These are phyloP conservation scores for Fusarium albosuccineum DNA, from an alignment of 2,329 filamentous ascomycete species.

Conservation along the genomic window DNA sequence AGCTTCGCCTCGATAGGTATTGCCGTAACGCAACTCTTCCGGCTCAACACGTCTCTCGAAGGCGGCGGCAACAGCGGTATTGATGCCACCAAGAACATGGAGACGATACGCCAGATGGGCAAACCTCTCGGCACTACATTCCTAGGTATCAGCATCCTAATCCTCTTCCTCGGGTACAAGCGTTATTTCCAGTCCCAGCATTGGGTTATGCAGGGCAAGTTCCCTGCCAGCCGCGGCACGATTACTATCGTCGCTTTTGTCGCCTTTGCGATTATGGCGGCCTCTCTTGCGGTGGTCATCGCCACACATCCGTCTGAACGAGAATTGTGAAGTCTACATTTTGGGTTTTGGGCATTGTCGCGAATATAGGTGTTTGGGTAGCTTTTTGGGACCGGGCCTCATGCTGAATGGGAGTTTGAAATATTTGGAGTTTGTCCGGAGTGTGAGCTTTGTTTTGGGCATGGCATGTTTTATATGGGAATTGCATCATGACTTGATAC, in stretches of 20 bases:
- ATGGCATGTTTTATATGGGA: constrained; percentile 17
- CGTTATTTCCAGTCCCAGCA: constrained; percentile 83
- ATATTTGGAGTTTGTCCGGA: constrained; percentile 4
- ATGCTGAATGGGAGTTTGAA: neutral
- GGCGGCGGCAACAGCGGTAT: constrained; percentile 45
- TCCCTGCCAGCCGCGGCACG: constrained; percentile 81
- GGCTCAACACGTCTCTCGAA: constrained; percentile 77
- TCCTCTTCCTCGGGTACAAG: constrained; percentile 81
- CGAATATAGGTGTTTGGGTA: neutral
- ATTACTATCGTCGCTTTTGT: constrained; percentile 77
- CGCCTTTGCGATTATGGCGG: constrained; percentile 72
- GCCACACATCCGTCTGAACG: constrained; percentile 61
- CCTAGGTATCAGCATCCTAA: constrained; percentile 79
- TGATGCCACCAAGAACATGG: constrained; percentile 51
- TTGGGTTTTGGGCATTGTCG: neutral
- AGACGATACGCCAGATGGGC: constrained; percentile 72
- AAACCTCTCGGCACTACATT: constrained; percentile 84
- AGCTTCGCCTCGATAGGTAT: constrained; percentile 87
- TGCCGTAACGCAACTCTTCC: constrained; percentile 86
- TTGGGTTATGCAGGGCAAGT: constrained; percentile 84
- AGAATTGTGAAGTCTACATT: constrained; percentile 27
- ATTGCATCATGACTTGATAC: constrained; percentile 37
- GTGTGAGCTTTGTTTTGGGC: constrained; percentile 9
- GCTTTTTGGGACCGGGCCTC: too few species aligned
- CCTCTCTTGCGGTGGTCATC: constrained; percentile 70